These are phyloP conservation scores for Sesbania bispinosa DNA, from an alignment of 306 rosid genomes.

Conservation along the genomic window DNA sequence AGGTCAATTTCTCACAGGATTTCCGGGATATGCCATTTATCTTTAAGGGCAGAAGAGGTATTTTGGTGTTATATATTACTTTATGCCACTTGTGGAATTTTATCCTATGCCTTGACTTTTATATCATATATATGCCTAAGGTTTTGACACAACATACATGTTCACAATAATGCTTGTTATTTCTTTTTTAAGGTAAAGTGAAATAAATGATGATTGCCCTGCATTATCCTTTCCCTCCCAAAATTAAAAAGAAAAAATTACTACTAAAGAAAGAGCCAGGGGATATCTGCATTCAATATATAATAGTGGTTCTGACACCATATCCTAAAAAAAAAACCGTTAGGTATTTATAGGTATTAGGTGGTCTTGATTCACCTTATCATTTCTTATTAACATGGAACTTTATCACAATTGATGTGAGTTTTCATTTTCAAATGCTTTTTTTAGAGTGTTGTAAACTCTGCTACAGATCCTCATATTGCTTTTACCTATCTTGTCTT, in stretches of 20 bases:
- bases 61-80: not conserved
- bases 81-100: slow-evolving; percentile 27
- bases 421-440: not conserved
- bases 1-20: slow-evolving; percentile 42
- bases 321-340: not conserved
- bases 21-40: slow-evolving; percentile 50
- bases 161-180: not conserved
- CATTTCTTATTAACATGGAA: too few relatives aligned
- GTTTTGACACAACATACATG: slow-evolving; percentile 16
- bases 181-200: not conserved
- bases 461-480: slow-evolving; percentile 1
- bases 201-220: not conserved
- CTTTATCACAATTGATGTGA: too few relatives aligned
- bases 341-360: too few relatives aligned
- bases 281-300: not conserved
- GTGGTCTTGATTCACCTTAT: too few relatives aligned
- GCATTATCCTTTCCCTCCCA: not conserved
- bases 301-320: not conserved
- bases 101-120: slow-evolving; percentile 17
- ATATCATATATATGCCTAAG: not conserved
- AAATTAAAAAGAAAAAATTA: too few relatives aligned
- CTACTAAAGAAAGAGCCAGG: too few relatives aligned
- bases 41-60: slow-evolving; percentile 2
- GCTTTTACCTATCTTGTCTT: not conserved
- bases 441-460: not conserved